These are phyloP conservation scores for Usnea hakonensis DNA, from an alignment of 495 filamentous ascomycete genomes.

Conservation along the genomic window DNA sequence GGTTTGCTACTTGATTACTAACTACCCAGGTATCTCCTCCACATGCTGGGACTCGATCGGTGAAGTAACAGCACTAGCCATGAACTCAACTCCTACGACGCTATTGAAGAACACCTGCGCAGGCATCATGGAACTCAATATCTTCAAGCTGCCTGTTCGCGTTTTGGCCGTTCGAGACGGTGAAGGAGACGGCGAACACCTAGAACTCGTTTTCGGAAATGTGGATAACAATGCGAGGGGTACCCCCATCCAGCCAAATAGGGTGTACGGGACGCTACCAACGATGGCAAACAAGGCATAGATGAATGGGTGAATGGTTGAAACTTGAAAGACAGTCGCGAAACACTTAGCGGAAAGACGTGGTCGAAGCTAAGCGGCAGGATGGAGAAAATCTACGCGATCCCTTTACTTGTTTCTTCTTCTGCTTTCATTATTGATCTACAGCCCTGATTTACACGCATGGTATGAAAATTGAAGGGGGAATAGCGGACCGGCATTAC, in stretches of 20 bases:
- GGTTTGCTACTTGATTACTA: background rate
- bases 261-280: slow-evolving; percentile 18
- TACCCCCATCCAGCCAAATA: slow-evolving; percentile 14
- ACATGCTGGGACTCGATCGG: slow-evolving; percentile 22
- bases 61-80: slow-evolving; percentile 18
- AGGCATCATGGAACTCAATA: slow-evolving; percentile 17
- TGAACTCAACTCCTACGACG: slow-evolving; percentile 17
- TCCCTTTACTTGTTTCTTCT: no score
- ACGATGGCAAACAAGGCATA: no score
- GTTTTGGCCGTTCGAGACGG: slow-evolving; percentile 10
- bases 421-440: no score
- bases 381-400: no score
- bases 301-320: no score
- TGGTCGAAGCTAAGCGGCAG: no score
- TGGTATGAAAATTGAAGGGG: no score
- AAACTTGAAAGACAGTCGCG: no score
- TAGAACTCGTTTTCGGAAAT: slow-evolving; percentile 20
- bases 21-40: slow-evolving; percentile 14
- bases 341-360: no score
- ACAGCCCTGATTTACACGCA: no score
- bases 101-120: slow-evolving; percentile 20
- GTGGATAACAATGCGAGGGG: slow-evolving; percentile 6
- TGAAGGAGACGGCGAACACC: slow-evolving; percentile 16
- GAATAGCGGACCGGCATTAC: no score
- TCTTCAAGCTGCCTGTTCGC: slow-evolving; percentile 18